Evolutionary conservation across 1,139 yeast species (phyloP).

Genomic region (Suhomyces terraborum): DNA sequence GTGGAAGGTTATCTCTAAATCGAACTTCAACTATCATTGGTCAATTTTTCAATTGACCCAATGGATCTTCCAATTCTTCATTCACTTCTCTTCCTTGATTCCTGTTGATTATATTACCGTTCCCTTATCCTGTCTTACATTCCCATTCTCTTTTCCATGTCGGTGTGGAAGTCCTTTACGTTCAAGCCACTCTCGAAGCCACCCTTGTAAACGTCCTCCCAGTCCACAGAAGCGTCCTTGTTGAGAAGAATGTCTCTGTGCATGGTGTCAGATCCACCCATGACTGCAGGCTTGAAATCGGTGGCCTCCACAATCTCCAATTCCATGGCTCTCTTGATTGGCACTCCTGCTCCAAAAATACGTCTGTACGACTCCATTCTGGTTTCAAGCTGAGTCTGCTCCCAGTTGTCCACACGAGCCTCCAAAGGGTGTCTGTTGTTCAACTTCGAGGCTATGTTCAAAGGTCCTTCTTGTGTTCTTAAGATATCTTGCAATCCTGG

Average conservation of each 20-base stretch:
- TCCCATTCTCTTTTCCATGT: constrained; percentile 65
- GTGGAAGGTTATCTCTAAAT: too few species aligned
- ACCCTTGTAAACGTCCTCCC: constrained; percentile 86
- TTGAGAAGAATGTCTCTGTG: constrained; percentile 80
- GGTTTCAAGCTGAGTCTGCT: constrained; percentile 66
- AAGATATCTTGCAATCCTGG: constrained; percentile 63
- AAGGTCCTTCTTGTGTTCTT: constrained; percentile 59
- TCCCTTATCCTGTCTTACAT: too few species aligned
- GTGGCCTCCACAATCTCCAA: constrained; percentile 69
- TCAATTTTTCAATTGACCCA: too few species aligned
- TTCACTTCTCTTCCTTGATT: not conserved
- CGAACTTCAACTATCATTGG: too few species aligned
- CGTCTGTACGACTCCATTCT: constrained; percentile 79
- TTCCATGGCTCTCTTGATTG: constrained; percentile 89
- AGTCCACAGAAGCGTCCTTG: constrained; percentile 74
- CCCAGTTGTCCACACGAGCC: constrained; percentile 75
- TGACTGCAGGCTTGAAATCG: constrained; percentile 67
- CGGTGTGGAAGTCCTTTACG: constrained; percentile 62
- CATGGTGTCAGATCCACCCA: constrained; percentile 56
- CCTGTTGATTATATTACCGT: too few species aligned
- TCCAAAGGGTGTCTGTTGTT: constrained; percentile 91
- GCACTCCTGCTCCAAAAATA: constrained; percentile 90
- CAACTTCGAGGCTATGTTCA: constrained; percentile 63
- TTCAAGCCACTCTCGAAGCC: constrained; percentile 46
- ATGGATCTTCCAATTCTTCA: too few species aligned